phyloP scores from a whole-genome alignment of 2,329 filamentous ascomycete species.

The Polytolypa hystricis region DNA sequence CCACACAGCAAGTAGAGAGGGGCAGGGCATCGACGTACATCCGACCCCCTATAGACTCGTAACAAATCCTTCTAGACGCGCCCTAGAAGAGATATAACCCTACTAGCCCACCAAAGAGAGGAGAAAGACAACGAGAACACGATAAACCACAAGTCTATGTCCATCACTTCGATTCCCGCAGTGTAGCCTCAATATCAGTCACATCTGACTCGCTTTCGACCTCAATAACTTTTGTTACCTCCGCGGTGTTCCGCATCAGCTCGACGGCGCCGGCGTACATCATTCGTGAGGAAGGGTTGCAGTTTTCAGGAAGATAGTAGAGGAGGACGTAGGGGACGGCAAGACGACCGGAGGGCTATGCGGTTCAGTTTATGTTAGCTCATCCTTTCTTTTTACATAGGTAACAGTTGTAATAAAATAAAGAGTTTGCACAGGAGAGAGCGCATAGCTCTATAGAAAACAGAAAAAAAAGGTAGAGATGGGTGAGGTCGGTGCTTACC shows the following conservation, averaged over 20 bases:
- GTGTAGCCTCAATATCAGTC: slow-evolving; percentile 63
- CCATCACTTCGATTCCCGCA: slow-evolving; percentile 27
- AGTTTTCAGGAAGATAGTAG: slow-evolving; percentile 88
- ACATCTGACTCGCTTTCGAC: slow-evolving; percentile 71
- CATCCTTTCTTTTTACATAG: background rate
- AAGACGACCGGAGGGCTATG: slow-evolving; percentile 65
- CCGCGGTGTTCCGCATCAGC: slow-evolving; percentile 82
- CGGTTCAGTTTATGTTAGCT: background rate
- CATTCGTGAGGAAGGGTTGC: slow-evolving; percentile 80
- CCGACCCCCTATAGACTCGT: too few species aligned
- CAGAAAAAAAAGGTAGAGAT: background rate
- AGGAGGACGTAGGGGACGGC: slow-evolving; percentile 89
- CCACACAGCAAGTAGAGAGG: too few species aligned
- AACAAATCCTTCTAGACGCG: too few species aligned
- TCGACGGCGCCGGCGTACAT: slow-evolving; percentile 93
- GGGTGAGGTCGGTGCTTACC: slow-evolving; percentile 37
- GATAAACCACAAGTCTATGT: too few species aligned
- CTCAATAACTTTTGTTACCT: slow-evolving; percentile 81
- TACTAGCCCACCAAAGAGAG: too few species aligned
- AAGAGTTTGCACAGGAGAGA: slow-evolving; percentile 1
- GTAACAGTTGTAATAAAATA: background rate
- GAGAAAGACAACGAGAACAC: too few species aligned
- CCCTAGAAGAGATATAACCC: too few species aligned
- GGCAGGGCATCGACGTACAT: too few species aligned
- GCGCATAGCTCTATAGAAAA: background rate